Conservation (phyloP, 1,284 basidiomycete genomes). For the Microstroma glucosiphilum region DNA sequence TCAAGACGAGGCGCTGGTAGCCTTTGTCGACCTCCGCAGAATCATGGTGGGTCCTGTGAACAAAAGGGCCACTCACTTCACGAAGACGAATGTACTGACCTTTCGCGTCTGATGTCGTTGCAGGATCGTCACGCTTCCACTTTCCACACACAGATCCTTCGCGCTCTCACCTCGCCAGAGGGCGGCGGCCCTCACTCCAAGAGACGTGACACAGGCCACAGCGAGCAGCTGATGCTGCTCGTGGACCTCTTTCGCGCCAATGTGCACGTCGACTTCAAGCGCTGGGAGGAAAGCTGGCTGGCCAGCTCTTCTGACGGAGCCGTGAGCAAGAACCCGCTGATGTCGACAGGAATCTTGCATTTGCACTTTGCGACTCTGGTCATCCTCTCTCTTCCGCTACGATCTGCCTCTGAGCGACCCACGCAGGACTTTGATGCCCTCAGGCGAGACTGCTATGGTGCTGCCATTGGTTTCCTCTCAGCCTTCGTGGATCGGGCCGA, state of each 20-base stretch:
- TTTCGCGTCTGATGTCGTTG: too few species aligned
- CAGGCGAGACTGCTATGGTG: constrained; percentile 23
- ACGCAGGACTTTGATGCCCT: constrained; percentile 15
- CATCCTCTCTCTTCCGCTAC: constrained; percentile 24
- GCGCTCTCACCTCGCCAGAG: constrained; percentile 11
- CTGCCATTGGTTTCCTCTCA: constrained; percentile 26
- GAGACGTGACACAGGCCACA: neutral
- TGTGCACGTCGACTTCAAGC: constrained; percentile 25
- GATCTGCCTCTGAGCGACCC: constrained; percentile 18
- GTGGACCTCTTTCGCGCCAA: constrained; percentile 21
- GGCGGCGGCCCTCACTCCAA: neutral
- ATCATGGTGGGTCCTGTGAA: constrained; percentile 12
- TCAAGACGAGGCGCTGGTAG: constrained; percentile 29
- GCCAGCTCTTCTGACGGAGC: neutral
- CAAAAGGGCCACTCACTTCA: too few species aligned
- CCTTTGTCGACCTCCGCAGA: constrained; percentile 25
- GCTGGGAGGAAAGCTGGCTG: constrained; percentile 30
- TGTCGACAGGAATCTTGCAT: constrained; percentile 19
- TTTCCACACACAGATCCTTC: constrained; percentile 24
- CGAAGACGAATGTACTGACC: too few species aligned
- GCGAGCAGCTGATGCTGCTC: constrained; percentile 18
- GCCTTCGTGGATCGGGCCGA: constrained; percentile 20
- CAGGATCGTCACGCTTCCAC: constrained; percentile 13
- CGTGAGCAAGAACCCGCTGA: constrained; percentile 14
- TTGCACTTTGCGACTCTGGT: constrained; percentile 26